Base-by-base conservation (phyloP, 768 basidiomycete genomes). In the Lactarius deliciosus region DNA sequence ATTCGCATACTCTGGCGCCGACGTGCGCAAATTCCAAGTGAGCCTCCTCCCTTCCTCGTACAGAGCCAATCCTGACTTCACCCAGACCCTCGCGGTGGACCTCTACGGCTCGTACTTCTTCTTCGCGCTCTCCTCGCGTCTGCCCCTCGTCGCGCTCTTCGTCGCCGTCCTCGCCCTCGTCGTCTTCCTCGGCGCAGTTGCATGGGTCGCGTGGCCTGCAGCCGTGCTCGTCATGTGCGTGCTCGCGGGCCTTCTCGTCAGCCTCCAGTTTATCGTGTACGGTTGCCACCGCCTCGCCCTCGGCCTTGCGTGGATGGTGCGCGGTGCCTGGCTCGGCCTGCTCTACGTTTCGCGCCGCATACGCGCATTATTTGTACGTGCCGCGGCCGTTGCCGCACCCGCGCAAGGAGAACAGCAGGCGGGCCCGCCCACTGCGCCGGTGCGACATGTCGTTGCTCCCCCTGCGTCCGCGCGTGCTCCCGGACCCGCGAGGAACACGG, bases 51-150 rank as follows among this genome's bases (percentile, higher is more conserved):
- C 64, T 57, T 34, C 28, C 50, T 64, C 32, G 47, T 32, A 38
- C 63, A 60, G 5, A 6, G 5, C 4, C 13, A 5, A 20, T 61
- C 36, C 43, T 57, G 30, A 63, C n/a, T 10, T 9, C 20, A 1
- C 28, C 30, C 74, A 87, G 83, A 68, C 53, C 5, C 80, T 82
- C 30, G 81, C 89, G 0, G 74, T 72, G 9, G 89, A 89, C 71
- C 68, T 90, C 38, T 87, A 85, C 68, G 79, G 77, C 28, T 80
- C 81, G 11, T 88, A 87, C 74, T 79, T 88, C 64, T 90, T 89
- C 78, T 91, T 91, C 74, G 80, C 85, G 34, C 79, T 91, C 16
- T 84, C 86, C 1, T 80, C 89, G 7, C 82, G 88, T 25, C 76
- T 89, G 15, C 90, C 89, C 0, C 81, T 83, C 0, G 68, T 90